phyloP scores from a whole-genome alignment of 1,284 basidiomycete genomes.

The Hymenochaete sp. region DNA sequence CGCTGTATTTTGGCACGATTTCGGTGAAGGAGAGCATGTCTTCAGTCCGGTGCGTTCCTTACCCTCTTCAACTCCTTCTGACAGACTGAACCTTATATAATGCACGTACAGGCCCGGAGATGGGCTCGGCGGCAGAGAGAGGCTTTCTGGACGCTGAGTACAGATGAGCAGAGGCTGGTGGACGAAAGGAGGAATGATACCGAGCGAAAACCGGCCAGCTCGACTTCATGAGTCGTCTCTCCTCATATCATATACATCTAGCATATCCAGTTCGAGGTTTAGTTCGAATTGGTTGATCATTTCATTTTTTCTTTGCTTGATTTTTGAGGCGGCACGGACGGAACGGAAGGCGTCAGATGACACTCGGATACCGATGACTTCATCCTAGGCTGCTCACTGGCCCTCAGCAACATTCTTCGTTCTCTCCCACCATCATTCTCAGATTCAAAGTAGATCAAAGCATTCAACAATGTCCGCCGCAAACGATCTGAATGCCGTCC shows the following conservation, averaged over 20 bases:
- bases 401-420: too few species aligned
- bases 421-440: too few species aligned
- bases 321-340: too few species aligned
- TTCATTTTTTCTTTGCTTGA: too few species aligned
- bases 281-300: not conserved
- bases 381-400: too few species aligned
- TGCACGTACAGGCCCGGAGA: constrained; percentile 33
- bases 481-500: constrained; percentile 11
- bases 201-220: not conserved
- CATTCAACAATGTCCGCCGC: not conserved
- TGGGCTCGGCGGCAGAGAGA: constrained; percentile 37
- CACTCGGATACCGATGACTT: too few species aligned
- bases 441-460: too few species aligned
- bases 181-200: not conserved
- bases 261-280: not conserved
- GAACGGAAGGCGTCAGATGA: too few species aligned
- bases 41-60: constrained; percentile 50
- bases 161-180: constrained; percentile 33
- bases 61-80: not conserved
- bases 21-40: constrained; percentile 60
- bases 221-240: not conserved
- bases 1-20: constrained; percentile 54
- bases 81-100: too few species aligned
- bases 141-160: constrained; percentile 40
- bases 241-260: too few species aligned